Evolutionary conservation across 176 grass and related monocot genomes (phyloP), one percentile per base, ranked within the genome.

Genomic region (Canna indica): DNA sequence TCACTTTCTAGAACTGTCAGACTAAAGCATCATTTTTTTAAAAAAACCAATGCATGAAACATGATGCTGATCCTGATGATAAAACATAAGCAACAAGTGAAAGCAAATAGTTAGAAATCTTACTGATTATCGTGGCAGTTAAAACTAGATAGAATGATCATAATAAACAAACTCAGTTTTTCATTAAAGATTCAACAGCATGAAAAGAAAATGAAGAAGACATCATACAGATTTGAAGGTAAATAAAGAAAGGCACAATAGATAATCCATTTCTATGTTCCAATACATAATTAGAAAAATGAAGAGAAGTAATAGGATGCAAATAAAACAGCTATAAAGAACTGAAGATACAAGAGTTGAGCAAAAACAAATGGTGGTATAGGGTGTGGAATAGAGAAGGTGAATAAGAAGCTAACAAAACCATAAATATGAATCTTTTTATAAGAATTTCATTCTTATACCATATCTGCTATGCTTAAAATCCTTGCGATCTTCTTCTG

Each of bases 401-500:
- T 7, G 7, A 7, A 38, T 7, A 2, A n/a, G n/a, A n/a, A n/a
- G n/a, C n/a, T n/a, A 57, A 17, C 24, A 68, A 60, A 28, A 82
- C 47, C 62, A 27, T 62, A 73, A 59, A 86, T 26, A 44, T 76
- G 73, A 78, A 57, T 33, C 24, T 44, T 58, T 76, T 62, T 22
- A 6, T 73, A 54, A 73, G 26, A 73, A 80, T 64, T 65, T 68
- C 29, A 83, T 56, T 24, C 2, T 66, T 38, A 64, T 74, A 99
- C 94, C 89, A 39, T 85, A 93, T 99, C 94, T 85, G 71, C 73
- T 70, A 80, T 99, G 84, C 73, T 85, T 99, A 57, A 99, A 99
- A 90, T 99, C 94, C 80, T 84, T 93, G 39, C 80, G 75, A 59
- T 99, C 89, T 79, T 99, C 94, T 66, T 99, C 86, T 18, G 94